Evolutionary conservation across 2,329 filamentous ascomycete genomes (phyloP), one percentile per base, ranked within the genome.

Genomic region (Neonectria faginata): DNA sequence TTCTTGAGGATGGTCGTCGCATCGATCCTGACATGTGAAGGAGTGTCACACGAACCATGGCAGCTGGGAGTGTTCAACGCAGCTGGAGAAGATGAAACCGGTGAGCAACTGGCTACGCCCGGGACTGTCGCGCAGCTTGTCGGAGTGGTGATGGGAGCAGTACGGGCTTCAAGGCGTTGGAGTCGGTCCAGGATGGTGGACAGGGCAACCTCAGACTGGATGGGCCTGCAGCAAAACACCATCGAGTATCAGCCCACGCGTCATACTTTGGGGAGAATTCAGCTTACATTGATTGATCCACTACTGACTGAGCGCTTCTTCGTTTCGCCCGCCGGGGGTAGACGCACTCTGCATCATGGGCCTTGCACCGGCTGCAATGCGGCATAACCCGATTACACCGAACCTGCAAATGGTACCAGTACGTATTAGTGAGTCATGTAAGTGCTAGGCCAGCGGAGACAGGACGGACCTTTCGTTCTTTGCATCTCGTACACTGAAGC

Each of bases 371-470:
- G 31, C 72, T 62, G 51, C 75, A 77, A 5, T 53, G 56, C 36
- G 75, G 75, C 69, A 74, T 71, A 31, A 74, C 60, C 59, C 75
- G 73, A 61, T 73, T 75, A 47, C 75, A 77, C 36, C 75, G 69
- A 22, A 77, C 65, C 72, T 74, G 7, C 31, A 52, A 11, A 39
- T 3, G 16, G 16, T 2, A 33, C 8, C 10, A 54, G 8, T 1
- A 29, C n/a, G 18, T 42, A 36, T 60, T 22, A 62, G 47, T 36
- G 27, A 39, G 11, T 41, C 12, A 52, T 9, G 11, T 10, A n/a
- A n/a, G 50, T 5, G 4, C n/a, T 10, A 31, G 10, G n/a, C 10
- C 9, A 14, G 1, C n/a, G 22, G 52, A n/a, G 53, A 29, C 39
- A 36, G 20, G 3, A 55, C 63, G 12, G 39, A 69, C 73, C 36